Conservation (phyloP, 2,329 filamentous ascomycete species). For the Fusarium nurragi region DNA sequence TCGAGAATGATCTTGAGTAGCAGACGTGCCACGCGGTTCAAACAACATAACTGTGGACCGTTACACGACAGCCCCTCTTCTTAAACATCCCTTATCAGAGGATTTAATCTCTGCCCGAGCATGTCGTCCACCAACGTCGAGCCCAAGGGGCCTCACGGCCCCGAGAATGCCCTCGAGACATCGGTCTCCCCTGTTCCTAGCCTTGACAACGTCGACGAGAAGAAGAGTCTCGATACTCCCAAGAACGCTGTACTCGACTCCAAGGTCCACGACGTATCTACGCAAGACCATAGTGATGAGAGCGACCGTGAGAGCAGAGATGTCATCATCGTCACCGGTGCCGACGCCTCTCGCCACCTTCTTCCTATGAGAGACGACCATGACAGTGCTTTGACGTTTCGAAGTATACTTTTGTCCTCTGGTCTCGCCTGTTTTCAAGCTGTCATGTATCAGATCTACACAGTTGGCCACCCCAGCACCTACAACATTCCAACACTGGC, state of each 20-base stretch:
- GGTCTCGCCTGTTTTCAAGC: slow-evolving; percentile 62
- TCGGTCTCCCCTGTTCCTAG: slow-evolving; percentile 33
- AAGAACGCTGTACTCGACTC: slow-evolving; percentile 1
- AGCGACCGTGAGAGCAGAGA: slow-evolving; percentile 52
- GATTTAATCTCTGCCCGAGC: background rate
- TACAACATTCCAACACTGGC: background rate
- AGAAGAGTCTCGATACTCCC: slow-evolving; percentile 18
- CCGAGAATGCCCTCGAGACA: slow-evolving; percentile 6
- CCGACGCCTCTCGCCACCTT: slow-evolving; percentile 60
- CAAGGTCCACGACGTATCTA: slow-evolving; percentile 4
- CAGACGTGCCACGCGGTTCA: background rate
- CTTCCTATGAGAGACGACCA: slow-evolving; percentile 63
- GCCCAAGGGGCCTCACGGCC: slow-evolving; percentile 15
- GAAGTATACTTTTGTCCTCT: slow-evolving; percentile 61
- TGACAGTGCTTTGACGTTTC: slow-evolving; percentile 63
- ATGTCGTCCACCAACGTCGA: slow-evolving; percentile 11
- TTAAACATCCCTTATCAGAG: background rate
- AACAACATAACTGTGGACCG: background rate
- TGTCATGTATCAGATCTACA: slow-evolving; percentile 65
- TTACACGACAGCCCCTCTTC: slow-evolving; percentile 1
- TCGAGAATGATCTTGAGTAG: background rate
- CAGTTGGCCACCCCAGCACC: slow-evolving; percentile 47
- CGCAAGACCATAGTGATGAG: slow-evolving; percentile 31
- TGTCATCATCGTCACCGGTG: slow-evolving; percentile 61
- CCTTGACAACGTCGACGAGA: slow-evolving; percentile 25